Base-by-base conservation (phyloP, 371 early-diverging fungal species). In the Syncephalastrum sp. region DNA sequence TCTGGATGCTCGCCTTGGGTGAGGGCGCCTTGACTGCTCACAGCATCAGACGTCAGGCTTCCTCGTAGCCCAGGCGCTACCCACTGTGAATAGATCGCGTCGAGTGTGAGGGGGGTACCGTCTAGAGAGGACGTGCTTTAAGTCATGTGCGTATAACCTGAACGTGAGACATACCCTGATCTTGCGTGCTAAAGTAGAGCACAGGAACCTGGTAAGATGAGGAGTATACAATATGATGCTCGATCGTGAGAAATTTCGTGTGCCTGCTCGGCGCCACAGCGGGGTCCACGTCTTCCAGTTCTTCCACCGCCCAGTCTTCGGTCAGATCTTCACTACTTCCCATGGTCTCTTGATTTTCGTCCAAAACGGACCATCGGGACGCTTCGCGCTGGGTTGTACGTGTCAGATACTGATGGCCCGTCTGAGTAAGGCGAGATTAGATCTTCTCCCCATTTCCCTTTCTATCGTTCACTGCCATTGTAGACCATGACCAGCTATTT, bases 221-320 rank as follows among this genome's bases (percentile, higher is more conserved):
- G 4, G 89, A 89, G 61, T 87, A 90, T 3, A 85, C 76, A 12
- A 86, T 72, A 56, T 90, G 91, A 51, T 90, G 85, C 17, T 84
- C 82, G 0, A 85, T 52, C 10, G 69, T 74, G 19, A 77, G 14
- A 47, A 29, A 50, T 10, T n/a, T 54, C 15, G 47, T 3, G 8
- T 16, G 23, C 19, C 3, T 46, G n/a, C 17, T 19, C 21, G 24
- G 7, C 42, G 17, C 42, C 15, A 29, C 47, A 15, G 46, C 61
- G 16, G 42, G 43, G 50, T 54, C 61, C 16, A 42, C 17, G 42
- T 54, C 24, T 19, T 45, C 23, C 27, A 45, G 46, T 16, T 5
- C 25, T 5, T 19, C 44, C 53, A 24, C 44, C 43, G 17, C 14
- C n/a, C 10, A 16, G 17, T 8, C 24, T 21, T 53, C 8, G 14